These are phyloP conservation scores for Scutellaria minor DNA, from an alignment of 257 asterid species.

Conservation along the genomic window DNA sequence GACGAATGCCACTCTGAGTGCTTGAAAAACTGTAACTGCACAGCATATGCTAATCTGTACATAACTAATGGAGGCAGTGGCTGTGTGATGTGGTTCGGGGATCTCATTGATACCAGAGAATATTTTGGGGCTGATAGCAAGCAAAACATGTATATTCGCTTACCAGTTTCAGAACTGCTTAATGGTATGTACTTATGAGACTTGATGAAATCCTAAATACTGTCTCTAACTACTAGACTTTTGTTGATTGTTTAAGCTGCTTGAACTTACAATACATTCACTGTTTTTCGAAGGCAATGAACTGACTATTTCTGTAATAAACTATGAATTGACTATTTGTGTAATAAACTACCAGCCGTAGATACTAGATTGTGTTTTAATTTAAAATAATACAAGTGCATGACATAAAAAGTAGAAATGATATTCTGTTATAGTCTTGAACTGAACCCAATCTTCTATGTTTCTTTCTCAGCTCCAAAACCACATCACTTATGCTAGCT, in stretches of 20 bases:
- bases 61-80: conserved; percentile 7
- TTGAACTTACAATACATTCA: too few species aligned
- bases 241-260: too few species aligned
- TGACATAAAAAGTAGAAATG: not conserved
- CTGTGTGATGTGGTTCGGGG: conserved; percentile 18
- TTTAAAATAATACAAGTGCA: too few species aligned
- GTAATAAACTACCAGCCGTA: too few species aligned
- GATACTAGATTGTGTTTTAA: too few species aligned
- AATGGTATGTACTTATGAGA: not conserved
- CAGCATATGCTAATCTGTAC: conserved; percentile 22
- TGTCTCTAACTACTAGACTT: not conserved
- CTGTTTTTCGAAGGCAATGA: not conserved
- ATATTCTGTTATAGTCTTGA: too few species aligned
- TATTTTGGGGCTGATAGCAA: not conserved
- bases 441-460: not conserved
- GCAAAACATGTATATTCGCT: conserved; percentile 2
- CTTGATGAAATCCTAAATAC: not conserved
- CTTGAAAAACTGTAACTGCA: conserved; percentile 27
- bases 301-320: not conserved
- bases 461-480: too few species aligned
- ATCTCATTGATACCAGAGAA: conserved; percentile 18
- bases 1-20: conserved; percentile 2
- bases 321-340: not conserved
- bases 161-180: conserved; percentile 5
- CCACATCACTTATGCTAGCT: not conserved